Percentiles rank a stretch among this genome's conserved stretches.
Conservation (phyloP, 139 green algal species). For the Chlamydomonas schloesseri region DNA sequence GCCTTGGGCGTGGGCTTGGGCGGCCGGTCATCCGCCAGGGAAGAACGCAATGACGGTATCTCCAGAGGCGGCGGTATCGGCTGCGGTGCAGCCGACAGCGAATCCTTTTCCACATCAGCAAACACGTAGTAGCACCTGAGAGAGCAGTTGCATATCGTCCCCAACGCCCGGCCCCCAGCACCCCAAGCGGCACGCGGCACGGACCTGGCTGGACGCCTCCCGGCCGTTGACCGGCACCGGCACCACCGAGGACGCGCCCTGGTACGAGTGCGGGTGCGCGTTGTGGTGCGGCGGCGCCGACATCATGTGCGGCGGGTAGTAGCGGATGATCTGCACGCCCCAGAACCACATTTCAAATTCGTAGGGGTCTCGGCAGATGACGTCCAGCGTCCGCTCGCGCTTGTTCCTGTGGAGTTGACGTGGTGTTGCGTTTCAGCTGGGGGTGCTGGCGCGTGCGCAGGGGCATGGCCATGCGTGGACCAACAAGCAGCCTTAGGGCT, state of each 20-base stretch:
- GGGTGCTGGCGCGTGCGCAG: not conserved
- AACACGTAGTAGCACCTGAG: too few relatives aligned
- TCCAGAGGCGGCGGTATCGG: not conserved
- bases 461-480: too few relatives aligned
- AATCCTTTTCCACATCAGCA: too few relatives aligned
- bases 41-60: not conserved
- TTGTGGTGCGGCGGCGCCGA: not conserved
- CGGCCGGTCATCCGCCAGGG: not conserved
- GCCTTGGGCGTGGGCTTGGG: conserved; percentile 5
- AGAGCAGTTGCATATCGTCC: too few relatives aligned
- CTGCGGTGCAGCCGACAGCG: too few relatives aligned
- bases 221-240: not conserved
- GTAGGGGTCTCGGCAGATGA: conserved; percentile 63
- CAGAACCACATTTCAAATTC: conserved; percentile 77
- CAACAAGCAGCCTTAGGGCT: too few relatives aligned
- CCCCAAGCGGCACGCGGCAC: too few relatives aligned
- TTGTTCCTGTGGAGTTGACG: conserved; percentile 44
- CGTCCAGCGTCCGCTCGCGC: conserved; percentile 75
- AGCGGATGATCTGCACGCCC: conserved; percentile 41
- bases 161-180: too few relatives aligned
- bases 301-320: conserved; percentile 41
- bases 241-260: not conserved
- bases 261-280: not conserved
- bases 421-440: too few relatives aligned
- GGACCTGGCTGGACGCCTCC: not conserved